phyloP scores from a whole-genome alignment of 169 alveolate genomes.

The Toxoplasma gondii region DNA sequence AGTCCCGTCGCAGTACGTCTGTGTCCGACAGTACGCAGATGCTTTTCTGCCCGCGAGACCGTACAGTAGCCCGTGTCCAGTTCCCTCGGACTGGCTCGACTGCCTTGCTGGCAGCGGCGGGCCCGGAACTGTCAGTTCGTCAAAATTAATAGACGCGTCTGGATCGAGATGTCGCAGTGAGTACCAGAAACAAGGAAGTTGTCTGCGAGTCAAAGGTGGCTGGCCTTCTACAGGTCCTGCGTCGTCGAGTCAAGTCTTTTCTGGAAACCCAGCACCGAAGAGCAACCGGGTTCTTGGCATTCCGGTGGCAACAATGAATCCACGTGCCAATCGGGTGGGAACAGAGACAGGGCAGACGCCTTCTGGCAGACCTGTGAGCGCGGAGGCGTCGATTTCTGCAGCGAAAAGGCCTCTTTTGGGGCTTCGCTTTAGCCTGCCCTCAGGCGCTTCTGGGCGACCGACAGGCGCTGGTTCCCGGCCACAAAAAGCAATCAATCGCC shows the following conservation, averaged over 20 bases:
- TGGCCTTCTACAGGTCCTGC: no score
- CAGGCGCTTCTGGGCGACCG: background rate
- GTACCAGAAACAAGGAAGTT: no score
- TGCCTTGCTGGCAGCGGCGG: conserved; percentile 51
- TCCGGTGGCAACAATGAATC: no score
- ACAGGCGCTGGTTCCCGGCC: background rate
- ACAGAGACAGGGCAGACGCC: background rate
- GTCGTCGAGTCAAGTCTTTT: no score
- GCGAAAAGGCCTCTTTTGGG: background rate
- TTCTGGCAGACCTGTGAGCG: background rate
- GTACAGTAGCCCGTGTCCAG: conserved; percentile 65
- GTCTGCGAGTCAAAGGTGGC: no score
- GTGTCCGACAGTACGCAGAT: conserved; percentile 54
- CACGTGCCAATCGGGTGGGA: no score
- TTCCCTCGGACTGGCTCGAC: conserved; percentile 70
- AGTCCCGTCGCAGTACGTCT: conserved; percentile 68
- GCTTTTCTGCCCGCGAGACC: conserved; percentile 57
- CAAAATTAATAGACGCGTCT: no score
- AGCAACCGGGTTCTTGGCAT: no score
- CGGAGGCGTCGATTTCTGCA: background rate
- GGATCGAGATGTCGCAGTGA: no score
- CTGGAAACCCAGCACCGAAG: no score
- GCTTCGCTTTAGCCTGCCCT: background rate
- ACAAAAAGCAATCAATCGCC: background rate
- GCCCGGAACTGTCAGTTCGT: background rate